phyloP scores from a whole-genome alignment of 2,329 filamentous ascomycete species.

The Gyromitra esculenta region DNA sequence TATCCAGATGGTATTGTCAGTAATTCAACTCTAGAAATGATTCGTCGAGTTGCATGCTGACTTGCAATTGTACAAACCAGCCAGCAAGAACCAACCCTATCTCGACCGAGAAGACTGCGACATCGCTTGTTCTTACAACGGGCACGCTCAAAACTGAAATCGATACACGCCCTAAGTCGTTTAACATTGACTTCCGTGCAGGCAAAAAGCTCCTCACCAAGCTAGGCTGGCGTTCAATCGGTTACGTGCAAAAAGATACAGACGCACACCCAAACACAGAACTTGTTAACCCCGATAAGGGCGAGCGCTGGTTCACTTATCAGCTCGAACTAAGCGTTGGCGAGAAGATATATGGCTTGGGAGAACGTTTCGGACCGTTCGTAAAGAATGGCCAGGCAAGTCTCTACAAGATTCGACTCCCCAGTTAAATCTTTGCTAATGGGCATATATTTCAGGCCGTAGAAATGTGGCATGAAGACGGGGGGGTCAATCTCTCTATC shows the following conservation, averaged over 20 bases:
- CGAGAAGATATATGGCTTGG: slow-evolving; percentile 77
- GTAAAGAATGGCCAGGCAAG: slow-evolving; percentile 75
- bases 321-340: slow-evolving; percentile 64
- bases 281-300: slow-evolving; percentile 60
- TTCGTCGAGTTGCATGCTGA: not conserved
- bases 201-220: slow-evolving; percentile 61
- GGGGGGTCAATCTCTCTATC: slow-evolving; percentile 61
- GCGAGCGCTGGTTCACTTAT: slow-evolving; percentile 62
- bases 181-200: slow-evolving; percentile 62
- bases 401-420: not conserved
- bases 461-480: slow-evolving; percentile 72
- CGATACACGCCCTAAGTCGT: slow-evolving; percentile 60
- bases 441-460: slow-evolving; percentile 62
- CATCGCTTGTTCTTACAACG: slow-evolving; percentile 59
- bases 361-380: slow-evolving; percentile 79
- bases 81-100: slow-evolving; percentile 38
- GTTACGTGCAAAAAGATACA: slow-evolving; percentile 60
- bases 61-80: slow-evolving; percentile 55
- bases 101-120: slow-evolving; percentile 29
- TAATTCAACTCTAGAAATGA: slow-evolving; percentile 39
- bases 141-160: slow-evolving; percentile 61
- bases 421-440: not conserved
- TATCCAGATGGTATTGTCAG: slow-evolving; percentile 60
- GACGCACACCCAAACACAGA: slow-evolving; percentile 58
- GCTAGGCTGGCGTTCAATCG: slow-evolving; percentile 61